Evolutionary conservation across 371 early-diverging fungal species (phyloP), one percentile per base, ranked within the genome.

Genomic region (Massospora cicadina): DNA sequence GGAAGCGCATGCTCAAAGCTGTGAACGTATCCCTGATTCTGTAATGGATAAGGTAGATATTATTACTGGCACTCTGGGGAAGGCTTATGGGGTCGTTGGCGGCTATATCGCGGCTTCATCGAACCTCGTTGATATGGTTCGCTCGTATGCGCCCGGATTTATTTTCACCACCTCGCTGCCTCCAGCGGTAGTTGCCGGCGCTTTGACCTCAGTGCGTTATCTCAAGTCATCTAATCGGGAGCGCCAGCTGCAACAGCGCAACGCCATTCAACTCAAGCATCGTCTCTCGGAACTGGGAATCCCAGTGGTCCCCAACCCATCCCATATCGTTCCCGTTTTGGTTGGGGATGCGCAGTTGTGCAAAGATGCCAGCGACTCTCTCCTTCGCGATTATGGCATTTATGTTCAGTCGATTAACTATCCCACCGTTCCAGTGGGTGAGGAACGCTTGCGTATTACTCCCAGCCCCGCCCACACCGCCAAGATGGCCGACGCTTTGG

Each of bases 131-230:
- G 98, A 98, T 74, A 88, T 95, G 90, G 84, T 98, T 60, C 91
- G 98, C 66, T 91, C 92, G 27, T 98, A 96, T 72, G 98, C 98
- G 7, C 97, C 97, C 43, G 98, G 98, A 54, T 98, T 98, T 76
- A 98, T 98, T 73, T 98, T 98, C 74, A 98, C 98, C 65, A 98
- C 98, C 2, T 95, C 97, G 24, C 81, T 98, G 27, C 98, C 98
- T 30, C 98, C 98, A 33, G 81, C 88, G 33, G 85, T 93, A 62
- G 92, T 88, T 17, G 82, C 91, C 32, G 98, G 94, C 65, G 91
- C 95, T 13, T 77, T 89, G 58, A 86, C 91, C 25, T 90, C 92
- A 64, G 86, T 98, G 74, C 84, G 87, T 67, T 88, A 96, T 71
- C 81, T 98, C 65, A 88, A 87, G 67, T 63, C 76, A 63, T 93